Evolutionary conservation across 768 basidiomycete genomes (phyloP), one percentile per base, ranked within the genome.

Genomic region (Brasilioporus rufonigricans): DNA sequence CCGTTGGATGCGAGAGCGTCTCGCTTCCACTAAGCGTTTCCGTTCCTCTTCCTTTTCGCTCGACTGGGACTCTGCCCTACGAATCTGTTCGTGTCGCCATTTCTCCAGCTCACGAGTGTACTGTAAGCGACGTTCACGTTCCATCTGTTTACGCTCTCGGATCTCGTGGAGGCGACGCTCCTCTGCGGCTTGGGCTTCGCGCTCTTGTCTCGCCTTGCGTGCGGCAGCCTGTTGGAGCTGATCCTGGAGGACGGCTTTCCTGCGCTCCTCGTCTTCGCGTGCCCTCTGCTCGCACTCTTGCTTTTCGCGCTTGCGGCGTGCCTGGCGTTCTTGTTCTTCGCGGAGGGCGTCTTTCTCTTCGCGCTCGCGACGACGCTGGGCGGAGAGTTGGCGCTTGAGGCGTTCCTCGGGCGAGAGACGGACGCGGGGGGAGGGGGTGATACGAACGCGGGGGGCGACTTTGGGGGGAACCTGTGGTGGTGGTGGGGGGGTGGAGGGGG

Each of bases 21-120:
- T 61, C 33, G 66, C 77, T 11, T 72, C 70, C 33, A 74, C 77
- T 35, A 74, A 76, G 46, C 65, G 69, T 52, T 66, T 73, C 47
- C 73, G 74, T 19, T 67, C 64, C 45, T 80, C 78, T 36, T 78
- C 77, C 33, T 75, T 73, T 38, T 74, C 75, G 59, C 73, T 74
- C 27, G 74, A 75, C 40, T 76, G 71, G 21, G 79, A 78, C 45
- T 80, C 78, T 3, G 67, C 72, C 31, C 76, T 72, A 27, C 71
- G 67, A 4, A 76, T 71, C 57, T 82, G 80, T 38, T 80, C 79
- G 45, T 65, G 67, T 24, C 82, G 71, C 83, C 82, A 83, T 46
- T 75, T 68, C 53, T 84, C 83, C 52, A 80, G 53, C 56, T 75
- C 75, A 19, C 71, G 73, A 51, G 81, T 79, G 58, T 82, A 77